A percentile compares a stretch with the other conserved stretches of the same genome.
These are phyloP conservation scores for Carex scoparia DNA, from an alignment of 176 grass and related monocot genomes.

Conservation along the genomic window DNA sequence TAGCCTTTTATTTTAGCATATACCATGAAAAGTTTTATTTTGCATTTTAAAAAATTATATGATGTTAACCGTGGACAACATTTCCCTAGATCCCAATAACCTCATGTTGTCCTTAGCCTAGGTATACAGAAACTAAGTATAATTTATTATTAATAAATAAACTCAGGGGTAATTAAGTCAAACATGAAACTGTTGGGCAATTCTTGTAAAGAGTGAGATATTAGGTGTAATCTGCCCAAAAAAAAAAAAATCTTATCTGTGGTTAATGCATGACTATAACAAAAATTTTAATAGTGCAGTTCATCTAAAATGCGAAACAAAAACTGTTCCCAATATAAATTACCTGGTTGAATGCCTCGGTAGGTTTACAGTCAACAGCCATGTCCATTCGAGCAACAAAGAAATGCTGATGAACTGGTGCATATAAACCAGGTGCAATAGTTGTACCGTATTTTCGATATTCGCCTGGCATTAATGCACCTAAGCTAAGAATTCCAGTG, in stretches of 20 bases:
- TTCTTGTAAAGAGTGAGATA: not conserved
- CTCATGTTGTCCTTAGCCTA: not conserved
- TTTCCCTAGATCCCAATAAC: not conserved
- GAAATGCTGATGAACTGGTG: slow-evolving; percentile 99
- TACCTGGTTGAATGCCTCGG: slow-evolving; percentile 95
- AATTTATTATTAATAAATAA: not conserved
- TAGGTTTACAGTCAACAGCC: slow-evolving; percentile 95
- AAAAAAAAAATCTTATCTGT: not conserved
- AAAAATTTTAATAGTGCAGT: slow-evolving; percentile 2
- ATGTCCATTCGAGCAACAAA: slow-evolving; percentile 99
- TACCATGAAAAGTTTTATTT: not conserved
- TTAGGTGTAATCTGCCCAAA: not conserved
- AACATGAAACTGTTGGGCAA: not conserved
- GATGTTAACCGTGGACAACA: not conserved
- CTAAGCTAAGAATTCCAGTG: slow-evolving; percentile 96
- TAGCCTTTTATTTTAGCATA: not conserved
- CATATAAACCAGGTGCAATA: slow-evolving; percentile 96
- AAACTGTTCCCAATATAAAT: not conserved
- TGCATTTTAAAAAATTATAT: not conserved
- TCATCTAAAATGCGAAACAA: not conserved
- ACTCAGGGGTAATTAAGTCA: not conserved
- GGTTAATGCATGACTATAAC: not conserved
- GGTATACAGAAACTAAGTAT: not conserved
- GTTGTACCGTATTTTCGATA: slow-evolving; percentile 96
- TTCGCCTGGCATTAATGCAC: slow-evolving; percentile 93